Conservation (phyloP, 164 flowering plant genomes). For the Umbellularia californica region DNA sequence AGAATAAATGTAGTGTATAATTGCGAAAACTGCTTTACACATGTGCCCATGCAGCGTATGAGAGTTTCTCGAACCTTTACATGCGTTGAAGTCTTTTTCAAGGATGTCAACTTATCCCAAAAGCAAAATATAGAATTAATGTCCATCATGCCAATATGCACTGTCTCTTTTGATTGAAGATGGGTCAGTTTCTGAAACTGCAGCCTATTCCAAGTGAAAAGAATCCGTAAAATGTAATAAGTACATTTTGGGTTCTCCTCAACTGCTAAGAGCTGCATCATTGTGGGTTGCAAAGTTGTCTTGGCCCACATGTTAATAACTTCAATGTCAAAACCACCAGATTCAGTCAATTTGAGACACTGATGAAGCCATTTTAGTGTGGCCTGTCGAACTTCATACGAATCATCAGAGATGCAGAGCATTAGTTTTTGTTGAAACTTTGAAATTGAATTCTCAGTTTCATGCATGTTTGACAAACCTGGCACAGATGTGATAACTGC, state of each 20-base stretch:
- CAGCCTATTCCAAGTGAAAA: conserved; percentile 65
- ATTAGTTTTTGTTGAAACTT: conserved; percentile 47
- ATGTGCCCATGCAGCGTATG: conserved; percentile 78
- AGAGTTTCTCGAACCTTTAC: conserved; percentile 60
- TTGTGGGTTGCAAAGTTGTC: conserved; percentile 48
- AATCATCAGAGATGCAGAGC: conserved; percentile 51
- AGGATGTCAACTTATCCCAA: conserved; percentile 64
- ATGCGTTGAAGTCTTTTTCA: conserved; percentile 52
- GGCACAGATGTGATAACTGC: conserved; percentile 18
- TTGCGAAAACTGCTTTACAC: conserved; percentile 46
- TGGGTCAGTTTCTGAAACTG: conserved; percentile 33
- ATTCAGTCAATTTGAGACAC: conserved; percentile 41
- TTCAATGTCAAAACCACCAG: conserved; percentile 9
- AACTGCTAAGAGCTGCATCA: conserved; percentile 42
- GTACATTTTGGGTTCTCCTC: conserved; percentile 75
- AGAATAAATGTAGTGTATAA: conserved; percentile 29
- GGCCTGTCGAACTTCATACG: conserved; percentile 83
- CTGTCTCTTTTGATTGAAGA: conserved; percentile 13
- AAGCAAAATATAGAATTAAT: conserved; percentile 41
- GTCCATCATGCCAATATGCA: conserved; percentile 57
- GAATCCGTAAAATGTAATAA: conserved; percentile 65
- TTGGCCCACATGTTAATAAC: conserved; percentile 41
- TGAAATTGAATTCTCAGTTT: conserved; percentile 22
- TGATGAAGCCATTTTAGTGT: conserved; percentile 75
- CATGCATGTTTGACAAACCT: conserved; percentile 16